These are phyloP conservation scores for Pueraria montana DNA, from an alignment of 306 rosid species.

Conservation along the genomic window DNA sequence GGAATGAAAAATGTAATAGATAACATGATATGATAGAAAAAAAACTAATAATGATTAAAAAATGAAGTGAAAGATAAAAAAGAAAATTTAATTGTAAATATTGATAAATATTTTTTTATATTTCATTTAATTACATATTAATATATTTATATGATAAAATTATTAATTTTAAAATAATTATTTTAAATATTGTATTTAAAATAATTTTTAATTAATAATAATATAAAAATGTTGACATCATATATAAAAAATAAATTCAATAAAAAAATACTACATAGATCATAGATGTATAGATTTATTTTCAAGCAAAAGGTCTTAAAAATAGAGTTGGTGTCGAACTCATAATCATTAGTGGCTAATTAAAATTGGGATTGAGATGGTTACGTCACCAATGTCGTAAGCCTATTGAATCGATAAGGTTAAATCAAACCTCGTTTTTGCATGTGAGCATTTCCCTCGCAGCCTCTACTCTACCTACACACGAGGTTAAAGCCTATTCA, in stretches of 20 bases:
- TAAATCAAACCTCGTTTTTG: background rate
- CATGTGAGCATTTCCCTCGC: background rate
- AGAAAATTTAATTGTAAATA: too few relatives aligned
- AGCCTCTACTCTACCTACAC: background rate
- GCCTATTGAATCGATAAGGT: background rate
- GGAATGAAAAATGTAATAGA: too few relatives aligned
- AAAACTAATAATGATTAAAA: too few relatives aligned
- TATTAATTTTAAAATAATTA: too few relatives aligned
- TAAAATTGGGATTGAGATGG: background rate
- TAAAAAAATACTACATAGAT: too few relatives aligned
- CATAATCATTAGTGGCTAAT: background rate
- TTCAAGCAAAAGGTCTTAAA: background rate
- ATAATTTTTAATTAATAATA: too few relatives aligned
- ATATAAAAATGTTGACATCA: background rate
- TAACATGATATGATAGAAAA: too few relatives aligned
- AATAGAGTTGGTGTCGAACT: background rate
- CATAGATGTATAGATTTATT: background rate
- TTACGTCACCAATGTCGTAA: constrained; percentile 11
- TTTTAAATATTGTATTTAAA: too few relatives aligned
- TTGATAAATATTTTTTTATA: too few relatives aligned
- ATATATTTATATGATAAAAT: too few relatives aligned
- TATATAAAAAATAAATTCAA: background rate
- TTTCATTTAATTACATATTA: too few relatives aligned
- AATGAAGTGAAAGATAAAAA: too few relatives aligned
- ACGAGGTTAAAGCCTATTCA: background rate